phyloP scores from a whole-genome alignment of 2,329 filamentous ascomycete genomes.

The Cladosporium austrohemisphaericum region DNA sequence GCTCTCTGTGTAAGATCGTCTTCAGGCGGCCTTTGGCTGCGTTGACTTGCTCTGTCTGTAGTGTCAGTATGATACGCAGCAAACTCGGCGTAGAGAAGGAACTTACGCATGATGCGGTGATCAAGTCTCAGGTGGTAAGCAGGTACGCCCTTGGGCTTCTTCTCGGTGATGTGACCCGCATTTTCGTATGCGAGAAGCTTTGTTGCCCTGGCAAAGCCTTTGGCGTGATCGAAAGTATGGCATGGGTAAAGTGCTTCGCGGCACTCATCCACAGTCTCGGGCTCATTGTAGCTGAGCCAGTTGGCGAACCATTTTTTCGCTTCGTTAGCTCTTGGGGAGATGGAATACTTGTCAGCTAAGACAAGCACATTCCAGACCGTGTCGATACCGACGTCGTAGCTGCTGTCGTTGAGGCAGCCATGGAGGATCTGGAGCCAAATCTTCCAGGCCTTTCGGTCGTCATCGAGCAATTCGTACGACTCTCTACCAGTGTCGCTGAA shows the following conservation, averaged over 20 bases:
- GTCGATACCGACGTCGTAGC: constrained; percentile 7
- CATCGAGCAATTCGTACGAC: background rate
- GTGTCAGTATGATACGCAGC: background rate
- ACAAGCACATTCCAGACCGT: constrained; percentile 20
- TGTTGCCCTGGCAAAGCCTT: constrained; percentile 28
- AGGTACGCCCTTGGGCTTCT: too few relatives aligned
- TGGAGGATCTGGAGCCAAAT: constrained; percentile 22
- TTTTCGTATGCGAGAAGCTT: constrained; percentile 33
- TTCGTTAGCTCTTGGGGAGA: background rate
- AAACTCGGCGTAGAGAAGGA: too few relatives aligned
- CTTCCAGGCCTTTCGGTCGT: background rate
- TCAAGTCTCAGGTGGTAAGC: background rate
- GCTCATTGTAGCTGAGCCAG: constrained; percentile 15
- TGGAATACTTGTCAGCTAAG: constrained; percentile 19
- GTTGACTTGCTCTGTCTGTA: background rate
- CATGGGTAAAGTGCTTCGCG: constrained; percentile 28
- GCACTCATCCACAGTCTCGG: constrained; percentile 14
- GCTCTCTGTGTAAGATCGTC: constrained; percentile 19
- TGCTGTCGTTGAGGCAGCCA: background rate
- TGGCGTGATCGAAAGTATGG: constrained; percentile 29
- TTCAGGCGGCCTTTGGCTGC: constrained; percentile 18
- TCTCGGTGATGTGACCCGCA: constrained; percentile 28
- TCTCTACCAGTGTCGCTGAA: background rate
- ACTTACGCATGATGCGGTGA: background rate
- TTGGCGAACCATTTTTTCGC: constrained; percentile 18